Conservation (phyloP, 495 filamentous ascomycete genomes). For the Margaritispora aquatica region DNA sequence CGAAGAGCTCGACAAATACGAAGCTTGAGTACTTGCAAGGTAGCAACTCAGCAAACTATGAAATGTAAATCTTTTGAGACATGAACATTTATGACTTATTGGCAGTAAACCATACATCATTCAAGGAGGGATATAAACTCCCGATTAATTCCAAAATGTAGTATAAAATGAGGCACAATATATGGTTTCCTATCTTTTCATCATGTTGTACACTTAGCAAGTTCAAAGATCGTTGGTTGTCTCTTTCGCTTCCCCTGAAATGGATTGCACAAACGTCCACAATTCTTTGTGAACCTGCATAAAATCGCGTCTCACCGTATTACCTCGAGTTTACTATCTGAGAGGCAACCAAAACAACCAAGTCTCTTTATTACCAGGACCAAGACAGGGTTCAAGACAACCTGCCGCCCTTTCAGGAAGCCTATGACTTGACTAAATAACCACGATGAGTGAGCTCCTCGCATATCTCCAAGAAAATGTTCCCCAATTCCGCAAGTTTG, state of each 20-base stretch:
- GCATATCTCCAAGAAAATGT: conserved; percentile 54
- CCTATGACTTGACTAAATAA: not conserved
- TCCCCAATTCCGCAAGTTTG: conserved; percentile 60
- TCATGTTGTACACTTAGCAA: too few species aligned
- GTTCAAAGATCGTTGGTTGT: too few species aligned
- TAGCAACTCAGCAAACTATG: too few species aligned
- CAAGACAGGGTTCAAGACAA: not conserved
- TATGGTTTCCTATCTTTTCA: too few species aligned
- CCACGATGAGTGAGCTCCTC: conserved; percentile 52
- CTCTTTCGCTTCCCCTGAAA: not conserved
- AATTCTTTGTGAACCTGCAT: not conserved
- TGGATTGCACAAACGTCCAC: too few species aligned
- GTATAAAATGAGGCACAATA: too few species aligned
- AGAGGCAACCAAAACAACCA: not conserved
- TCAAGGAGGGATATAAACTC: too few species aligned
- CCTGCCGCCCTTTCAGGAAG: not conserved
- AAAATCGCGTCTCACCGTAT: not conserved
- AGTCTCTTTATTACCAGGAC: not conserved
- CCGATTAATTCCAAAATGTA: too few species aligned
- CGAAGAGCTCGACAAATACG: not conserved
- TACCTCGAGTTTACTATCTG: not conserved
- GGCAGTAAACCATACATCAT: too few species aligned
- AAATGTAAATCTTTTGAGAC: too few species aligned
- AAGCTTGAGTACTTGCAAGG: too few species aligned
- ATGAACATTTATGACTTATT: too few species aligned